Conservation (phyloP, 495 filamentous ascomycete species). For the Xylaria intraflava region DNA sequence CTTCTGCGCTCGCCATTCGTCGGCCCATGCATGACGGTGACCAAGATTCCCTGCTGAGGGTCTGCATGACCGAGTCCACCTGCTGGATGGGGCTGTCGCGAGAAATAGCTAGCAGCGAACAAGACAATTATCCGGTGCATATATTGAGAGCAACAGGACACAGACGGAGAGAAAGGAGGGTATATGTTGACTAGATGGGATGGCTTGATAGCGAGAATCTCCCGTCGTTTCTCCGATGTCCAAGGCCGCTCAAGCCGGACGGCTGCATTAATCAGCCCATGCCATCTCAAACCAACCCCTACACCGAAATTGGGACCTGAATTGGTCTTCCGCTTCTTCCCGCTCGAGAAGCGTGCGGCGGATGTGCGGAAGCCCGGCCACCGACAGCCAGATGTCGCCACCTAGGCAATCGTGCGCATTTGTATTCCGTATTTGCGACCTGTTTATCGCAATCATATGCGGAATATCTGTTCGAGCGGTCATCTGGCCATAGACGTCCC, state of each 20-base stretch:
- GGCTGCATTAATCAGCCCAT: conserved; percentile 1
- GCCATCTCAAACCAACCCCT: background rate
- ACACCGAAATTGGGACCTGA: conserved; percentile 8
- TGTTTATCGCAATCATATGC: background rate
- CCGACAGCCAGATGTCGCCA: background rate
- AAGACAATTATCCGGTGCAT: conserved; percentile 4
- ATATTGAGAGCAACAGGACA: background rate
- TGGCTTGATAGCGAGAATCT: background rate
- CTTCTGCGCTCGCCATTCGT: background rate
- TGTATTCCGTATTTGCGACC: background rate
- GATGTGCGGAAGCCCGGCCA: conserved; percentile 3
- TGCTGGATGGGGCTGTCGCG: background rate
- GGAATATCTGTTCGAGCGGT: no score
- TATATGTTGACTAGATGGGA: background rate
- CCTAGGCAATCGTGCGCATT: background rate
- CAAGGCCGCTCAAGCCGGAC: background rate
- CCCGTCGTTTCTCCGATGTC: background rate
- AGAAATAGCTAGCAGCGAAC: background rate
- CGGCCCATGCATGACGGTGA: background rate
- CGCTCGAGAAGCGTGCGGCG: background rate
- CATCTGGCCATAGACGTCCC: no score
- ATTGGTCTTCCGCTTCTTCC: conserved; percentile 2
- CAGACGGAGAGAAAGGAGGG: background rate
- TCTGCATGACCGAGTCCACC: conserved; percentile 8
- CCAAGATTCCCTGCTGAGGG: conserved; percentile 1